These are phyloP conservation scores for Daldinia eschscholtzii DNA, from an alignment of 2,329 filamentous ascomycete genomes.

Conservation along the genomic window DNA sequence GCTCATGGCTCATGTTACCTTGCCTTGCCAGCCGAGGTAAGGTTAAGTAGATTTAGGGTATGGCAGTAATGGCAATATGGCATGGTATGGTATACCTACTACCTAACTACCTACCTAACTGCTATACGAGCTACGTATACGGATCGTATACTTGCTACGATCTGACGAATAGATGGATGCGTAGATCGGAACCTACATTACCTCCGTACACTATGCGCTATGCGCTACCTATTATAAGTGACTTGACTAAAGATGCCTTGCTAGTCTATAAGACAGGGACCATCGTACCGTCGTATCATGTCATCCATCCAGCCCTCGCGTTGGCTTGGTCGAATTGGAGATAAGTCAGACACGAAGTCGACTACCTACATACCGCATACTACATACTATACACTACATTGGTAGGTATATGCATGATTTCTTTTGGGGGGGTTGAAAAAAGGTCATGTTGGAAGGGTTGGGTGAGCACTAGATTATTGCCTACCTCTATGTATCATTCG, in stretches of 20 bases:
- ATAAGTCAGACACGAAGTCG: slow-evolving; percentile 31
- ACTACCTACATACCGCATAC: background rate
- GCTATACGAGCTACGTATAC: slow-evolving; percentile 29
- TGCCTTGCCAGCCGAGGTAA: slow-evolving; percentile 14
- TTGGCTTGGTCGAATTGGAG: slow-evolving; percentile 37
- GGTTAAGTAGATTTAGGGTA: slow-evolving; percentile 5
- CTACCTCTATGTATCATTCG: slow-evolving; percentile 35
- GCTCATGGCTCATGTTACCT: slow-evolving; percentile 10
- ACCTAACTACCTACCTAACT: background rate
- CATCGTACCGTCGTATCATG: slow-evolving; percentile 35
- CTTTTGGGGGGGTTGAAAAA: slow-evolving; percentile 11
- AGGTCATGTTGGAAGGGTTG: background rate
- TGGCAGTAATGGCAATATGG: background rate
- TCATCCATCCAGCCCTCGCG: slow-evolving; percentile 34
- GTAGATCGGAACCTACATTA: slow-evolving; percentile 1
- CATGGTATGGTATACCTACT: background rate
- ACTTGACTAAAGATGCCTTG: slow-evolving; percentile 17
- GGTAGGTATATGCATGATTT: slow-evolving; percentile 32
- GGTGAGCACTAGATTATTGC: slow-evolving; percentile 36
- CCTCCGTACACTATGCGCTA: background rate
- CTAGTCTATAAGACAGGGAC: slow-evolving; percentile 22
- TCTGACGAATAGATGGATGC: slow-evolving; percentile 5
- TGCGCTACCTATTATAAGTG: slow-evolving; percentile 3
- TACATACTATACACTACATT: background rate
- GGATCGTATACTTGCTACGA: slow-evolving; percentile 29